phyloP scores from a whole-genome alignment of 2,329 filamentous ascomycete genomes.

The Nemania sp. region DNA sequence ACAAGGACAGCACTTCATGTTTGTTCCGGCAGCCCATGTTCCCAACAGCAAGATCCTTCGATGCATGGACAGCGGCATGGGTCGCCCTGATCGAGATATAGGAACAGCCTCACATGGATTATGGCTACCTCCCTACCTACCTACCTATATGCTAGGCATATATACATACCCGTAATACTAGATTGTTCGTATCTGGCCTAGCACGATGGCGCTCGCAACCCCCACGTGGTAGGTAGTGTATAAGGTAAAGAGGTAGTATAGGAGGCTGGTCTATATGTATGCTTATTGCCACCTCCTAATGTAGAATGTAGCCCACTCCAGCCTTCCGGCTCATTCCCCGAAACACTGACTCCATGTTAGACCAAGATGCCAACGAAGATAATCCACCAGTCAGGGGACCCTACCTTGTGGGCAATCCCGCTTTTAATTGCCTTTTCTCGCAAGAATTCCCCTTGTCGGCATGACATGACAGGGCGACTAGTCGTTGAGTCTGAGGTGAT shows the following conservation, averaged over 20 bases:
- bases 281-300: background rate
- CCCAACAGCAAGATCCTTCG: slow-evolving; percentile 4
- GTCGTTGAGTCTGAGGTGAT: background rate
- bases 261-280: background rate
- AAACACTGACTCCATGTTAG: slow-evolving; percentile 13
- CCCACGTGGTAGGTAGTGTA: slow-evolving; percentile 3
- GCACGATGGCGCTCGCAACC: slow-evolving; percentile 8
- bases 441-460: slow-evolving; percentile 2
- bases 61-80: background rate
- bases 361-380: slow-evolving; percentile 2
- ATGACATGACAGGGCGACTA: background rate
- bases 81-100: slow-evolving; percentile 7
- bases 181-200: background rate
- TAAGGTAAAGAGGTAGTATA: no score
- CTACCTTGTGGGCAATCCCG: background rate
- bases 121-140: no score
- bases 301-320: slow-evolving; percentile 2
- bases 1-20: slow-evolving; percentile 3
- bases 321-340: slow-evolving; percentile 23
- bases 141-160: no score
- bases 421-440: background rate
- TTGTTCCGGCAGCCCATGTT: slow-evolving; percentile 13
- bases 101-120: slow-evolving; percentile 5
- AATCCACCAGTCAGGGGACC: background rate
- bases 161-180: no score